Conservation (phyloP, 2,329 filamentous ascomycete species). For the Lasiodiplodia sp. region DNA sequence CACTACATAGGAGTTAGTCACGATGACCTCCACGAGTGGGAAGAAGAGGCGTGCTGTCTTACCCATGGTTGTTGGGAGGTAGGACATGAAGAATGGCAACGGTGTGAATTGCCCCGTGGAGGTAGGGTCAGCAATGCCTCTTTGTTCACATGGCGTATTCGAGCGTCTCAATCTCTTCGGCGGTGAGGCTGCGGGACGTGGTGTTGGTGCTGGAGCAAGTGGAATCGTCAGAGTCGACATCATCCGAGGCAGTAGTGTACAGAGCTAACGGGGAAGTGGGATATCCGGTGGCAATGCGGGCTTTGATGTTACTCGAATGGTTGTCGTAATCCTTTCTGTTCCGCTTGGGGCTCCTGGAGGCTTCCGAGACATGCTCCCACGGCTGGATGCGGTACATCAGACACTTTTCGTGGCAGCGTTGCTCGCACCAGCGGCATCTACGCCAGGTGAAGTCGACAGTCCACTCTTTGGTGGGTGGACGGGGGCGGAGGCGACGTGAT, state of each 20-base stretch:
- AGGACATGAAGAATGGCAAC: too few relatives aligned
- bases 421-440: constrained; percentile 2
- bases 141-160: background rate
- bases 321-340: constrained; percentile 13
- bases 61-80: too few relatives aligned
- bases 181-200: background rate
- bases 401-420: constrained; percentile 1
- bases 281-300: background rate
- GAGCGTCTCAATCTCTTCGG: constrained; percentile 11
- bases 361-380: background rate
- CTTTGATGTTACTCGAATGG: background rate
- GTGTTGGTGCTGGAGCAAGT: background rate
- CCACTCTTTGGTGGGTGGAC: background rate
- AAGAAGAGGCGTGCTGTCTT: too few relatives aligned
- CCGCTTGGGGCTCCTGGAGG: background rate
- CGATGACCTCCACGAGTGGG: too few relatives aligned
- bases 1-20: too few relatives aligned
- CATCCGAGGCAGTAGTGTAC: background rate
- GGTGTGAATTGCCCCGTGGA: background rate
- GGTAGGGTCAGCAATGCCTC: background rate
- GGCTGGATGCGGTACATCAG: constrained; percentile 8
- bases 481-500: background rate
- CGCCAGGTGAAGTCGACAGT: constrained; percentile 10
- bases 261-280: constrained; percentile 8
- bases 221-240: background rate